phyloP scores from a whole-genome alignment of 1,284 basidiomycete genomes.

The Leccinum pachyderme region DNA sequence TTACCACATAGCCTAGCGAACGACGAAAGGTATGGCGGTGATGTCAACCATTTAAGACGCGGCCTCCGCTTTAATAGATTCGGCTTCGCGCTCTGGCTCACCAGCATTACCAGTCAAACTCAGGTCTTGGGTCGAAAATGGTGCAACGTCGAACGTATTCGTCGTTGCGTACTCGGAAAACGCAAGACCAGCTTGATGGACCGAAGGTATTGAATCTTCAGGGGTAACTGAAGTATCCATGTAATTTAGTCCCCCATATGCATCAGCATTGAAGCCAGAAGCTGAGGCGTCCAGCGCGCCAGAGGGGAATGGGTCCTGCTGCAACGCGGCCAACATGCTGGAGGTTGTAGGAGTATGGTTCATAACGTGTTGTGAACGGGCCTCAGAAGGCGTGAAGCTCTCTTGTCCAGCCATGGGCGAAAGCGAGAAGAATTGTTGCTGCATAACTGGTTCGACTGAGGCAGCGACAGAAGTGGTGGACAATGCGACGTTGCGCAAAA shows the following conservation, averaged over 20 bases:
- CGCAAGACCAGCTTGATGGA: constrained; percentile 56
- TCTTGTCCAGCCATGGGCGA: constrained; percentile 82
- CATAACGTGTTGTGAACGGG: constrained; percentile 51
- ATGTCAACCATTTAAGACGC: constrained; percentile 26
- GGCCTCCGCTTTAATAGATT: constrained; percentile 48
- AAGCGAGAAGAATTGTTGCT: constrained; percentile 78
- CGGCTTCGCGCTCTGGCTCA: constrained; percentile 52
- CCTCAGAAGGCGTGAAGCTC: constrained; percentile 59
- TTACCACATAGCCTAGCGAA: constrained; percentile 27
- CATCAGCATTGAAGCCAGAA: constrained; percentile 60
- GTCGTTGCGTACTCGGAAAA: constrained; percentile 67
- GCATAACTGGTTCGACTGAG: constrained; percentile 85
- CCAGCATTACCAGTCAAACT: constrained; percentile 52
- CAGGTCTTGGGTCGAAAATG: constrained; percentile 64
- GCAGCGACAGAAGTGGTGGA: constrained; percentile 87
- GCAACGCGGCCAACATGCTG: constrained; percentile 82
- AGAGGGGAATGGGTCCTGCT: constrained; percentile 65
- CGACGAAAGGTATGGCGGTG: constrained; percentile 23
- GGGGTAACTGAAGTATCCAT: constrained; percentile 67
- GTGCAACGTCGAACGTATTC: constrained; percentile 64
- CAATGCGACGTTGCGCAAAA: constrained; percentile 78
- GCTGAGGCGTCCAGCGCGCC: constrained; percentile 61
- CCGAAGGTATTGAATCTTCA: constrained; percentile 54
- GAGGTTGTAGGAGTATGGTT: constrained; percentile 79
- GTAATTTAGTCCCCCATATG: constrained; percentile 66